Evolutionary conservation across 2,329 filamentous ascomycete genomes (phyloP).

Genomic region (Pleoardoris graminearum): DNA sequence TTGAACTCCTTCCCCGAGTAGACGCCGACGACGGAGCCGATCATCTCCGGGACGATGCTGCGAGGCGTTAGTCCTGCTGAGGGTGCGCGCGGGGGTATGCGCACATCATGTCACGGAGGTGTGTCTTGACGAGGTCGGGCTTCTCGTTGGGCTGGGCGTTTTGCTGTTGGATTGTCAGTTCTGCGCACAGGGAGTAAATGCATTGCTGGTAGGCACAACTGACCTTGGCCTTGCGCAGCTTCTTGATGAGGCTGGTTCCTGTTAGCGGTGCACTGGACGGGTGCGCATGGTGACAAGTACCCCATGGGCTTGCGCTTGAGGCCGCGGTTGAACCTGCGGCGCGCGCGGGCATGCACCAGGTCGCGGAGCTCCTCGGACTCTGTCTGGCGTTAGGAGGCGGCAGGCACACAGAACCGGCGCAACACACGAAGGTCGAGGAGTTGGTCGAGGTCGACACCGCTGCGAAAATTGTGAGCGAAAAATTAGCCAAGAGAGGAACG

Average conservation of each 20-base stretch:
- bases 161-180: too few relatives aligned
- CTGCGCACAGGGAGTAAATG: too few relatives aligned
- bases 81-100: too few relatives aligned
- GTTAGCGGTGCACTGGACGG: too few relatives aligned
- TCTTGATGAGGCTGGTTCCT: conserved; percentile 99
- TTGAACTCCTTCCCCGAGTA: conserved; percentile 99
- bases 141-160: conserved; percentile 84
- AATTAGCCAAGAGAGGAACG: too few relatives aligned
- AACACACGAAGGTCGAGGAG: conserved; percentile 99
- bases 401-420: too few relatives aligned
- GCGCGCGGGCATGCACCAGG: conserved; percentile 98
- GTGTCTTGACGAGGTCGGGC: conserved; percentile 98
- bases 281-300: too few relatives aligned
- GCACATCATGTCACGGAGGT: conserved; percentile 99
- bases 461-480: too few relatives aligned
- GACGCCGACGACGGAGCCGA: conserved; percentile 96
- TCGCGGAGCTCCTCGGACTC: conserved; percentile 97
- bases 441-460: conserved; percentile 99
- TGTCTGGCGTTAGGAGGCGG: too few relatives aligned
- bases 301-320: conserved; percentile 99
- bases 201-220: too few relatives aligned
- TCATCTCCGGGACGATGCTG: conserved; percentile 99
- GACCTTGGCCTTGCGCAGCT: conserved; percentile 95
- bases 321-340: conserved; percentile 98
- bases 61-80: too few relatives aligned